phyloP scores from a whole-genome alignment of 169 alveolate species.

The Amoebophrya sp. region DNA sequence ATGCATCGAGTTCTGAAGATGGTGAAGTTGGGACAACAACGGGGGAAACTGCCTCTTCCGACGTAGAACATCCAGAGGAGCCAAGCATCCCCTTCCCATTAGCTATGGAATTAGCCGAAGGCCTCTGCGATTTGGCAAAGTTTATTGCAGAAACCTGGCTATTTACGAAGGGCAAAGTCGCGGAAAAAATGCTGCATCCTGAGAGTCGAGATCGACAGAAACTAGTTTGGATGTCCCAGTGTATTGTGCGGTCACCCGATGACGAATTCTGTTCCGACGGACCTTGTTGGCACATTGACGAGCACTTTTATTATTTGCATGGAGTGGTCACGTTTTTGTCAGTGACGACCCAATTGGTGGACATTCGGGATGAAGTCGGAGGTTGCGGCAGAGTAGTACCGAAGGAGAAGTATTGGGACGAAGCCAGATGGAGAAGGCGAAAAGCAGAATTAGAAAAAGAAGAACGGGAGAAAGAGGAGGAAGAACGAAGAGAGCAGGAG shows the following conservation, averaged over 20 bases:
- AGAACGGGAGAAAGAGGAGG: background rate
- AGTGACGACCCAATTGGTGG: background rate
- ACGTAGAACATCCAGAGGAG: too few species aligned
- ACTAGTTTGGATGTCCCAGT: background rate
- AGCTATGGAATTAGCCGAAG: background rate
- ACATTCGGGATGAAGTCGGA: background rate
- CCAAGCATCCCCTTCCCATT: background rate
- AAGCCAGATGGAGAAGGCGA: too few species aligned
- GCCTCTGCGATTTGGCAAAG: background rate
- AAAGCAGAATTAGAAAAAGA: background rate
- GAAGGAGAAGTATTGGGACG: background rate
- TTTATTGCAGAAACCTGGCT: background rate
- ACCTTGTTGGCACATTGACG: conserved; percentile 10
- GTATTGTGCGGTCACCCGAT: background rate
- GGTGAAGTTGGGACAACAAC: too few species aligned
- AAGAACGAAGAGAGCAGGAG: background rate
- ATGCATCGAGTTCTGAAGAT: too few species aligned
- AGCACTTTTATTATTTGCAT: background rate
- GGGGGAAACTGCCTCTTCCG: too few species aligned
- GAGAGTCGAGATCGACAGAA: background rate
- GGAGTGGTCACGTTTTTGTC: background rate
- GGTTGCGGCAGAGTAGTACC: background rate
- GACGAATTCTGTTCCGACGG: background rate
- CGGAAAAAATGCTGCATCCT: background rate
- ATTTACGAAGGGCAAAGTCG: background rate